Base-by-base conservation (phyloP, 495 filamentous ascomycete species). In the Parathielavia appendiculata region DNA sequence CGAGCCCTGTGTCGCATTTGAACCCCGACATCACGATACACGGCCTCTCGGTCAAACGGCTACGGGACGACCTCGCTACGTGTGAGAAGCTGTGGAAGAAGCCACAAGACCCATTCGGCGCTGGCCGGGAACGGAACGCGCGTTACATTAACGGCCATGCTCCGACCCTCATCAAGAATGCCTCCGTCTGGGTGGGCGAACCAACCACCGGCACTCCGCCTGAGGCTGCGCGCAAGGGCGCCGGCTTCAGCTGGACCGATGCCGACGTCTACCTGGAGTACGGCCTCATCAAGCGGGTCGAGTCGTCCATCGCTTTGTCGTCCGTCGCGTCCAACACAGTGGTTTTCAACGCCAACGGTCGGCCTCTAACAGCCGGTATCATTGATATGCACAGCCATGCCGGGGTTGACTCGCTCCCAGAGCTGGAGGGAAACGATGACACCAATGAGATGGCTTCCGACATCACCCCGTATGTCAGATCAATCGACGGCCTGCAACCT, bases 321-420 rank as follows among this genome's bases (percentile, higher is more conserved):
- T 57, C 64, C 1, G 56, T 76, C 17, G 48, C 76, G 6, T 57
- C 63, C 10, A 69, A 76, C 59, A 71, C 72, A 3, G 47, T 69
- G 5, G 64, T 83, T 47, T 80, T 72, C 60, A 64, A 85, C 41
- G 76, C 81, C n/a, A 60, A 78, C 36, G 83, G 85, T 13, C 72
- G 77, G n/a, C 80, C 72, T 38, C 70, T 88, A 7, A 88, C 85
- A 5, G 75, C 75, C 14, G 85, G 84, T 40, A 79, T 87, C 56
- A 81, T 87, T 38, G 84, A 87, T 63, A 84, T 88, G 81, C 85
- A 88, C 69, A 80, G 75, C 40, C 85, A 88, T 68, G 73, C 78
- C n/a, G 75, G 79, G 10, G 71, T 75, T 0, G 61, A 69, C 45
- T 64, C 71, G 23, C 62, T 80, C 47, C 79, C 79, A 0, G 59